Base-by-base conservation (phyloP, 768 basidiomycete species). In the Phlebiopsis gigantea region DNA sequence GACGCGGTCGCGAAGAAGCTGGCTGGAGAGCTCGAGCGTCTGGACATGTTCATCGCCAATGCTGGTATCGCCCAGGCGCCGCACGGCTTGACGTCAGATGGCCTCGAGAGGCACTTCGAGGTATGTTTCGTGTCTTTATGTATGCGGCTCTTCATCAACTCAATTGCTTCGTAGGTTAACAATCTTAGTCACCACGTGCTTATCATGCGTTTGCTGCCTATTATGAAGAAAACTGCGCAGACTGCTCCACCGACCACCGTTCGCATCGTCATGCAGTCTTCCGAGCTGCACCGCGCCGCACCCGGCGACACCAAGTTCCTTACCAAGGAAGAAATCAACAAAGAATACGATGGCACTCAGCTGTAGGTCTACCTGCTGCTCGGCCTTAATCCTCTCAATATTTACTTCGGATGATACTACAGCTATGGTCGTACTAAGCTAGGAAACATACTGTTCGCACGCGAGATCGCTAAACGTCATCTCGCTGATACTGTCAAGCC, bases 201-300 rank as follows among this genome's bases (percentile, higher is more conserved):
- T 1, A 60, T 65, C n/a, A 51, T 63, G 19, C 66, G 65, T 22
- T 62, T 69, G 14, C 59, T 69, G 5, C 62, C 63, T 21, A 26
- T 67, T 45, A 61, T 69, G 61, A 61, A 67, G 63, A 67, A 66
- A 59, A 69, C 66, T 1, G 62, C 64, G 1, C 39, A 58, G 28
- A 46, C 14, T 4, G 62, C 65, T 1, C 59, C 62, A 5, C 68
- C 66, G 4, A 49, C 62, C 10, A 58, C 62, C 5, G 65, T 67
- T 6, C 66, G 68, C 45, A 67, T 69, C 56, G 62, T 67, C 29
- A 62, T 65, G 65, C 68, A 69, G 52, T 65, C 62, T 21, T 67
- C 66, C 9, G 66, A 66, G 62, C 56, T 67, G 60, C 68, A 69
- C 39, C 59, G 62, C 15, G 22, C 63, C 25, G 57, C 68, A 0